Evolutionary conservation across 2,329 filamentous ascomycete species (phyloP).

Genomic region (Venturia pyrina): DNA sequence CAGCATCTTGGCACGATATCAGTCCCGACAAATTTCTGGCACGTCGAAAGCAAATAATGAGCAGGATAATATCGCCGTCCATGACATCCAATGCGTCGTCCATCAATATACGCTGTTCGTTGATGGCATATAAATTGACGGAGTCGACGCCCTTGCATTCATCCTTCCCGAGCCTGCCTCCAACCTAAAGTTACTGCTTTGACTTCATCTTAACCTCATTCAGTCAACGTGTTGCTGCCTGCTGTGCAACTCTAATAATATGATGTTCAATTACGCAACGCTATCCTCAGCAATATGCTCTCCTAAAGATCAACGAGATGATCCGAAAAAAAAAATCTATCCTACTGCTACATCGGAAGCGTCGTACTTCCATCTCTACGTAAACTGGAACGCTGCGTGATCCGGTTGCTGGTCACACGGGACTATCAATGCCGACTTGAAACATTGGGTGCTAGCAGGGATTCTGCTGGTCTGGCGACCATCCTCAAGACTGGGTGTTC

Average conservation of each 20-base stretch:
- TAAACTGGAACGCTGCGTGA: neutral
- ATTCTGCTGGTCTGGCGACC: neutral
- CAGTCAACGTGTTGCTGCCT: neutral
- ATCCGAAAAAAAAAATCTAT: neutral
- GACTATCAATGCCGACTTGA: neutral
- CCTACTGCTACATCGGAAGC: neutral
- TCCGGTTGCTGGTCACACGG: neutral
- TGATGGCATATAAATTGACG: too few species aligned
- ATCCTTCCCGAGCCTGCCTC: too few species aligned
- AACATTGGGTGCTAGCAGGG: neutral
- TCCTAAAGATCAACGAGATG: neutral
- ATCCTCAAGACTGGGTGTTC: neutral
- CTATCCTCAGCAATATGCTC: neutral
- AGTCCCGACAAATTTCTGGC: too few species aligned
- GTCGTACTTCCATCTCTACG: neutral
- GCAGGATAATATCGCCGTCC: too few species aligned
- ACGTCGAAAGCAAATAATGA: too few species aligned
- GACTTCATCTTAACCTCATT: neutral
- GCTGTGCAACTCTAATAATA: neutral
- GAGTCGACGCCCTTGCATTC: too few species aligned
- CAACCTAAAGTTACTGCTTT: neutral
- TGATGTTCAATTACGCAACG: neutral
- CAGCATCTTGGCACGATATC: too few species aligned
- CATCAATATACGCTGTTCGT: too few species aligned
- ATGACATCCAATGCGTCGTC: too few species aligned